These are phyloP conservation scores for Mucor racemosus DNA, from an alignment of 371 early-diverging fungal genomes.

Conservation along the genomic window DNA sequence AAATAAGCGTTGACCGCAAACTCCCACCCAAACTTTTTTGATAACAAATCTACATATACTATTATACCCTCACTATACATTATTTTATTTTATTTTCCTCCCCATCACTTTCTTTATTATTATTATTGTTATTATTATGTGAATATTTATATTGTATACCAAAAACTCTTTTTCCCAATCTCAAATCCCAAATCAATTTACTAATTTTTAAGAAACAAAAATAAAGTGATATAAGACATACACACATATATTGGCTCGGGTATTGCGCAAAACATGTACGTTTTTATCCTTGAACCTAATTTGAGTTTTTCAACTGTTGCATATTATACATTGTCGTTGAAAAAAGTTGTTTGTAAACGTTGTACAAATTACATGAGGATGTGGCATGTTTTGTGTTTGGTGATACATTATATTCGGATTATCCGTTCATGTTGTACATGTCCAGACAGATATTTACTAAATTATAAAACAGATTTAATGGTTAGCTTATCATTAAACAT, in stretches of 20 bases:
- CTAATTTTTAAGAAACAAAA: too few species aligned
- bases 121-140: slow-evolving; percentile 7
- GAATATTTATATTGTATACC: slow-evolving; percentile 6
- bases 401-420: slow-evolving; percentile 3
- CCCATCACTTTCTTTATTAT: neutral
- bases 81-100: neutral
- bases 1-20: slow-evolving; percentile 20
- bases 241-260: neutral
- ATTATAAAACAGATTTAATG: neutral
- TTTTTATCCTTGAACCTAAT: too few species aligned
- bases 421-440: slow-evolving; percentile 9
- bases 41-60: neutral
- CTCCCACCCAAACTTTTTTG: neutral
- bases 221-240: neutral
- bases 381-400: slow-evolving; percentile 1
- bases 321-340: neutral
- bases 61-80: slow-evolving; percentile 1
- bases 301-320: too few species aligned
- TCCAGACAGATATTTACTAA: slow-evolving; percentile 6
- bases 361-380: slow-evolving; percentile 5
- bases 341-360: slow-evolving; percentile 8
- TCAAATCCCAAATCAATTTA: neutral
- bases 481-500: neutral
- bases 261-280: neutral
- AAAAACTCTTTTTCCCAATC: neutral